Percentiles rank a stretch among this genome's conserved stretches.
Evolutionary conservation across 495 filamentous ascomycete species (phyloP).

Genomic region (Neurospora hispaniola): DNA sequence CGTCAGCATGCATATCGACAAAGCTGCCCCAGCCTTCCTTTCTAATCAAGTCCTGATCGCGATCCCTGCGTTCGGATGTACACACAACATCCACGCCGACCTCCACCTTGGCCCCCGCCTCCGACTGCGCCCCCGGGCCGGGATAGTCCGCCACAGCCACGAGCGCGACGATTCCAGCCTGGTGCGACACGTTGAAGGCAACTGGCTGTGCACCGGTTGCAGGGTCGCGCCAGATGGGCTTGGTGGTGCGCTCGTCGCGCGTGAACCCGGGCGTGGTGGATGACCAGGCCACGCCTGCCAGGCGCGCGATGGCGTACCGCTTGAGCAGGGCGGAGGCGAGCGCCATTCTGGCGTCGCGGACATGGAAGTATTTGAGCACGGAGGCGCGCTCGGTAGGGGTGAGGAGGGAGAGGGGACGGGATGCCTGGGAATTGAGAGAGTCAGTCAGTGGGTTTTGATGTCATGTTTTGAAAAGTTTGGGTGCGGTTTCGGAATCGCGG

Average conservation of each 20-base stretch:
- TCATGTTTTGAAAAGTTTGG: not conserved
- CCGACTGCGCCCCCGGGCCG: not conserved
- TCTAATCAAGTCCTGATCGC: conserved; percentile 38
- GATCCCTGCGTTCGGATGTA: conserved; percentile 52
- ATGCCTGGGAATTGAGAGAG: conserved; percentile 29
- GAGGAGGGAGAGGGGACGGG: conserved; percentile 48
- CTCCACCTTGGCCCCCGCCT: conserved; percentile 11
- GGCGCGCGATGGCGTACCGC: conserved; percentile 56
- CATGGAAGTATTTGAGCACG: conserved; percentile 47
- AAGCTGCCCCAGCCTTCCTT: conserved; percentile 50
- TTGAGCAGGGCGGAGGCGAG: conserved; percentile 73
- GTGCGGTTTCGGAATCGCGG: not conserved
- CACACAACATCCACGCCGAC: conserved; percentile 68
- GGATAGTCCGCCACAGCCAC: conserved; percentile 31
- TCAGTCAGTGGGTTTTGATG: not conserved
- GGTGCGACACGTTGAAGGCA: conserved; percentile 84
- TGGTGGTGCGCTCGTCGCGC: conserved; percentile 47
- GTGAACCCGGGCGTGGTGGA: conserved; percentile 39
- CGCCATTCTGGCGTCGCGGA: conserved; percentile 55
- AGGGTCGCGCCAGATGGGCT: conserved; percentile 42
- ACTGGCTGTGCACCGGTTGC: conserved; percentile 29
- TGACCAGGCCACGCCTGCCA: conserved; percentile 53
- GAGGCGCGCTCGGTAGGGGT: conserved; percentile 36
- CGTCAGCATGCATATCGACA: conserved; percentile 68
- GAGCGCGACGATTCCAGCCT: conserved; percentile 62